A percentile compares a stretch with the other conserved stretches of the same genome.
phyloP scores from a whole-genome alignment of 1,139 yeast genomes.

The Yarrowia galli region DNA sequence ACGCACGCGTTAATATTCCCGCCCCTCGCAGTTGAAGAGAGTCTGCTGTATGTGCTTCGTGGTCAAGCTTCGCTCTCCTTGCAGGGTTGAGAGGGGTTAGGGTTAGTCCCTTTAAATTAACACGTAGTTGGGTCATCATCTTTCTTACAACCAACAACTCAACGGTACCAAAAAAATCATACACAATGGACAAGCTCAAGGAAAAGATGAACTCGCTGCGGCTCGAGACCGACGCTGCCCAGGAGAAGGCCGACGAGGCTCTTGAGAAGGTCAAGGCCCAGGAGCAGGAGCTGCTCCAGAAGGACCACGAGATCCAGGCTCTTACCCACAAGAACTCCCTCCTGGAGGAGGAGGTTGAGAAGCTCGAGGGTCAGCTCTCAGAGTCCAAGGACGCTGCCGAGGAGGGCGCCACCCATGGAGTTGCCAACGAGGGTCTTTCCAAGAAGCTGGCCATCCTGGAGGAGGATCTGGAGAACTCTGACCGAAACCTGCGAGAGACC shows the following conservation, averaged over 20 bases:
- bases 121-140: constrained; percentile 36
- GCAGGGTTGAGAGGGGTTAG: constrained; percentile 25
- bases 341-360: constrained; percentile 90
- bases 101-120: constrained; percentile 35
- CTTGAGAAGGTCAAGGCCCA: constrained; percentile 80
- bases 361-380: constrained; percentile 77
- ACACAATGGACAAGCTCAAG: constrained; percentile 59
- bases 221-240: constrained; percentile 96
- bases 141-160: constrained; percentile 31
- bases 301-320: constrained; percentile 94
- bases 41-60: background rate
- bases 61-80: constrained; percentile 22
- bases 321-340: constrained; percentile 90
- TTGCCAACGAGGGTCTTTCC: constrained; percentile 88
- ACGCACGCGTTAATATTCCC: constrained; percentile 26
- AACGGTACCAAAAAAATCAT: constrained; percentile 29
- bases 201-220: constrained; percentile 90
- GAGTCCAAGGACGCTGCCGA: constrained; percentile 91
- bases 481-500: constrained; percentile 89
- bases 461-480: constrained; percentile 92
- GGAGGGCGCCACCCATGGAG: constrained; percentile 87
- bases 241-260: constrained; percentile 92
- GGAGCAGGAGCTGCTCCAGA: constrained; percentile 89
- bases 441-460: constrained; percentile 93
- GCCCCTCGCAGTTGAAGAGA: background rate